These are phyloP conservation scores for Insectozyma bohioensis DNA, from an alignment of 1,139 yeast genomes.

Conservation along the genomic window DNA sequence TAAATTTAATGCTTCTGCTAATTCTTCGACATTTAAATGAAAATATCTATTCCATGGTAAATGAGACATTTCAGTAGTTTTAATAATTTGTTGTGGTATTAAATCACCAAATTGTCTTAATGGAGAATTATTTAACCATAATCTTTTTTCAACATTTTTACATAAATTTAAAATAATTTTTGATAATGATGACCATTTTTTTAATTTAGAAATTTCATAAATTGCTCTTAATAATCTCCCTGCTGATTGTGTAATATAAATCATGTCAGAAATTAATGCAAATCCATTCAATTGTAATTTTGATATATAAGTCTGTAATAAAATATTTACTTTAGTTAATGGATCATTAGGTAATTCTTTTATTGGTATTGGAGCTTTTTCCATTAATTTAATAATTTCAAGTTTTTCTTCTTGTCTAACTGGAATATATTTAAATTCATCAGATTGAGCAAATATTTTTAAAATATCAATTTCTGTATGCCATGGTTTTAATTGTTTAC, in stretches of 20 bases:
- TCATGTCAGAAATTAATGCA: constrained; percentile 92
- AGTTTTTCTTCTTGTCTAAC: constrained; percentile 82
- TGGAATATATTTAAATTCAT: constrained; percentile 82
- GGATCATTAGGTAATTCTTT: constrained; percentile 72
- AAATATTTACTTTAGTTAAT: constrained; percentile 72
- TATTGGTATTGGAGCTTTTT: constrained; percentile 83
- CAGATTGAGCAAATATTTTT: constrained; percentile 73
- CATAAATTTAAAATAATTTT: constrained; percentile 61
- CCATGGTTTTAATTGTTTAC: constrained; percentile 61
- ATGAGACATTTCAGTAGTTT: constrained; percentile 75
- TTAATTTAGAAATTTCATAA: constrained; percentile 70
- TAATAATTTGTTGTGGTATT: constrained; percentile 69
- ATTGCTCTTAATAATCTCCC: constrained; percentile 86
- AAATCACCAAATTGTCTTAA: constrained; percentile 71
- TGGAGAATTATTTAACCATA: constrained; percentile 88
- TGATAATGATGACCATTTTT: constrained; percentile 72
- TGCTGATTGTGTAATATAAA: constrained; percentile 90
- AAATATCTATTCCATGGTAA: constrained; percentile 83
- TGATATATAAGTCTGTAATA: constrained; percentile 85
- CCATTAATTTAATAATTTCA: constrained; percentile 72
- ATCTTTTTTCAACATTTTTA: constrained; percentile 75
- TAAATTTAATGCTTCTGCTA: constrained; percentile 78
- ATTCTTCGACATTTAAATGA: constrained; percentile 66
- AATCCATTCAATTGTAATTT: constrained; percentile 76
- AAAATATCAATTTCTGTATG: constrained; percentile 72